Evolutionary conservation across 495 filamentous ascomycete species (phyloP).

Genomic region (Penicillium cosmopolitanum): DNA sequence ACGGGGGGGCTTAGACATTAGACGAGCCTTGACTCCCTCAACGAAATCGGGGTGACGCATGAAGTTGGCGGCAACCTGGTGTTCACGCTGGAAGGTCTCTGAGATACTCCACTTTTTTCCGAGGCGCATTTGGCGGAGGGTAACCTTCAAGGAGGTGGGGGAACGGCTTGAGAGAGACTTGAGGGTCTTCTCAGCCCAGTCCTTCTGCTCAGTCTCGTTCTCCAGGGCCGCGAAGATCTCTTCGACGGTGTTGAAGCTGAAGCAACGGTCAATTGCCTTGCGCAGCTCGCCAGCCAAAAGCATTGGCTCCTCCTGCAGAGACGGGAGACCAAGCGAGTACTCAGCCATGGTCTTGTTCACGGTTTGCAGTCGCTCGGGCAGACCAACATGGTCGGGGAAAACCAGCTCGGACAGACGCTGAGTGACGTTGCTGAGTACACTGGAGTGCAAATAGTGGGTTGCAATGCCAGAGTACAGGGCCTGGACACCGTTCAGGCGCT

Average conservation of each 20-base stretch:
- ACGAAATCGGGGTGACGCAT: slow-evolving; percentile 88
- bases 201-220: slow-evolving; percentile 54
- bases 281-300: slow-evolving; percentile 66
- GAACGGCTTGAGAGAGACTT: slow-evolving; percentile 72
- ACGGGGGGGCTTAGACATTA: slow-evolving; percentile 66
- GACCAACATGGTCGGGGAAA: slow-evolving; percentile 73
- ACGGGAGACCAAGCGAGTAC: slow-evolving; percentile 78
- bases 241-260: slow-evolving; percentile 64
- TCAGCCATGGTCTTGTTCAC: slow-evolving; percentile 91
- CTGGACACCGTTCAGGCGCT: slow-evolving; percentile 77
- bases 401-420: slow-evolving; percentile 83
- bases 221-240: slow-evolving; percentile 71
- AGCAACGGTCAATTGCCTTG: slow-evolving; percentile 82
- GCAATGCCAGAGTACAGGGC: slow-evolving; percentile 82
- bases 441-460: slow-evolving; percentile 93
- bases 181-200: slow-evolving; percentile 78
- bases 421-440: slow-evolving; percentile 76
- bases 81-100: slow-evolving; percentile 81
- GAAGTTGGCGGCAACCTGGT: slow-evolving; percentile 77
- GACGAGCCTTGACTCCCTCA: slow-evolving; percentile 76
- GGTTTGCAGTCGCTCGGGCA: slow-evolving; percentile 63
- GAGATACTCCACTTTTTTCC: slow-evolving; percentile 75
- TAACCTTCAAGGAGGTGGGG: slow-evolving; percentile 81
- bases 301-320: slow-evolving; percentile 63
- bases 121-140: slow-evolving; percentile 76